Conservation (phyloP, 805 yeast genomes). For the Millerozyma miso region DNA sequence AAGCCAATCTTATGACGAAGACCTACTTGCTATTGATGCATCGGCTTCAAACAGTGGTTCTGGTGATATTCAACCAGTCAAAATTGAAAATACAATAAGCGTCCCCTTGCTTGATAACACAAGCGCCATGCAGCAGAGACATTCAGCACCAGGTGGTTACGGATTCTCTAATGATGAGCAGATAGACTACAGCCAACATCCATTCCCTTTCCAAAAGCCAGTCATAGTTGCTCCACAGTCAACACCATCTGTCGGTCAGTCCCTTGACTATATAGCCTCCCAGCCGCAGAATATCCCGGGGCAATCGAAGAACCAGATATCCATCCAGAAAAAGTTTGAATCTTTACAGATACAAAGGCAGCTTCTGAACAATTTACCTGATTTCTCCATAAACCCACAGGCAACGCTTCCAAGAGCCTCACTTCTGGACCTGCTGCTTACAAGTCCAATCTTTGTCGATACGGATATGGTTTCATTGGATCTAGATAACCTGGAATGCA, state of each 20-base stretch:
- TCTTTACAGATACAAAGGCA: neutral
- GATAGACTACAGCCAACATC: neutral
- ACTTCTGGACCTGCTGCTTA: neutral
- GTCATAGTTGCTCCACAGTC: neutral
- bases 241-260: neutral
- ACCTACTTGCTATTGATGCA: neutral
- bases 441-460: neutral
- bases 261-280: neutral
- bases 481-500: neutral
- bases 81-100: neutral
- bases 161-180: neutral
- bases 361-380: neutral
- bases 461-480: neutral
- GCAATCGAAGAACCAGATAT: neutral
- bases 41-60: neutral
- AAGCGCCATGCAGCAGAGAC: neutral
- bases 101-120: neutral
- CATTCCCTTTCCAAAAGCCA: neutral
- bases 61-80: neutral
- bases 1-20: neutral
- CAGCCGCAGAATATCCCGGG: neutral
- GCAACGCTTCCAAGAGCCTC: neutral
- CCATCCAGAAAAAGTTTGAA: conserved; percentile 1
- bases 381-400: neutral
- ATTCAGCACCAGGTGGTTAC: neutral